Percentiles rank a stretch among this genome's conserved stretches.
Evolutionary conservation across 2,329 filamentous ascomycete species (phyloP).

Genomic region (Sclerotinia trifoliorum): DNA sequence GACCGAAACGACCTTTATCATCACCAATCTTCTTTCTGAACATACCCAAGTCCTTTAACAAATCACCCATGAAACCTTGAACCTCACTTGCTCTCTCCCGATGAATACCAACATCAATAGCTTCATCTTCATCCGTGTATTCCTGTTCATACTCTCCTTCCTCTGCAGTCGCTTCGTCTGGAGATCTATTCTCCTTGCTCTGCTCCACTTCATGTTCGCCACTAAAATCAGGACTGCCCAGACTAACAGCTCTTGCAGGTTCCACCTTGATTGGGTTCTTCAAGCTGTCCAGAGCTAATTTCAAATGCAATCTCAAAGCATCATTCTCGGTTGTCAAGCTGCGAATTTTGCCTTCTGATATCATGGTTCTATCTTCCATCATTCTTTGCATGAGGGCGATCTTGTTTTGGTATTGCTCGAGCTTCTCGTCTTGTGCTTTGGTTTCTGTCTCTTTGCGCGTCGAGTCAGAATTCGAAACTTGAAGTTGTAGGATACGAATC

Average conservation of each 20-base stretch:
- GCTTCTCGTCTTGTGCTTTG: conserved; percentile 66
- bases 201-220: conserved; percentile 31
- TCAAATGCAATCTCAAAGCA: conserved; percentile 80
- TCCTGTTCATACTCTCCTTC: conserved; percentile 32
- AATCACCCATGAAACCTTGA: conserved; percentile 80
- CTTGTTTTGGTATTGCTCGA: conserved; percentile 93
- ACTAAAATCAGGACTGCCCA: conserved; percentile 27
- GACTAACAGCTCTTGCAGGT: conserved; percentile 39
- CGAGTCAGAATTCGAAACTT: conserved; percentile 55
- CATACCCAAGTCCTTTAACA: conserved; percentile 75
- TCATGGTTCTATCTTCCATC: conserved; percentile 91
- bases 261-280: conserved; percentile 79
- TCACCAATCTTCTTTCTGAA: conserved; percentile 86
- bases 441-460: conserved; percentile 72
- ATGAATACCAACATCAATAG: conserved; percentile 50
- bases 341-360: conserved; percentile 91
- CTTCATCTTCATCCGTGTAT: conserved; percentile 61
- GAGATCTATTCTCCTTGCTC: conserved; percentile 37
- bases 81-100: conserved; percentile 61
- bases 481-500: conserved; percentile 82
- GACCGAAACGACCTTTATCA: conserved; percentile 66
- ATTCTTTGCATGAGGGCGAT: conserved; percentile 88
- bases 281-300: conserved; percentile 78
- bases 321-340: conserved; percentile 89
- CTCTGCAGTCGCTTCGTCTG: conserved; percentile 26